phyloP scores from a whole-genome alignment of 768 basidiomycete genomes.

The Terana coerulea region DNA sequence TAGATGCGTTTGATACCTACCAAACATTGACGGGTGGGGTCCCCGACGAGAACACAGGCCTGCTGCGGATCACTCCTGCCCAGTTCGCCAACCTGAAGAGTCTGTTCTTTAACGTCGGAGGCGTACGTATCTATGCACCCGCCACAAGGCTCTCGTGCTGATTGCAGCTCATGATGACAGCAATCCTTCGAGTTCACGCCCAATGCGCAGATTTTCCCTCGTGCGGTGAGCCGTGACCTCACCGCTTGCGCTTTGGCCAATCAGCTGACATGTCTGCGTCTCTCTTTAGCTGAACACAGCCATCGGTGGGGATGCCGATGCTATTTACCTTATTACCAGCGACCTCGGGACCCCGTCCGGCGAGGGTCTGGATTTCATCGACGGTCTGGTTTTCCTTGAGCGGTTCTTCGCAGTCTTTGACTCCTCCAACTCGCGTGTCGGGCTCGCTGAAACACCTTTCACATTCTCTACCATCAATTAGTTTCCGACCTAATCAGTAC shows the following conservation, averaged over 20 bases:
- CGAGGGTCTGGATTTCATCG: slow-evolving; percentile 10
- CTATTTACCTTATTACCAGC: slow-evolving; percentile 7
- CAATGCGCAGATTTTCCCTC: slow-evolving; percentile 39
- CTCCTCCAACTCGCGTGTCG: slow-evolving; percentile 25
- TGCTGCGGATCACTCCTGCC: slow-evolving; percentile 17
- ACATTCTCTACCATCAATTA: slow-evolving; percentile 29
- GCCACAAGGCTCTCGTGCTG: slow-evolving; percentile 12
- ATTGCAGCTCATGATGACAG: slow-evolving; percentile 15
- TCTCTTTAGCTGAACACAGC: slow-evolving; percentile 4
- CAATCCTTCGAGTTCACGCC: slow-evolving; percentile 34
- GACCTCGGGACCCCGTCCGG: slow-evolving; percentile 5
- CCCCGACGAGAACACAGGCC: slow-evolving; percentile 13
- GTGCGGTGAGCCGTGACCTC: slow-evolving; percentile 16
- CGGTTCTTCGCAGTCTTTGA: slow-evolving; percentile 15
- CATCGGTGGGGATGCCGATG: slow-evolving; percentile 5
- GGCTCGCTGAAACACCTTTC: slow-evolving; percentile 30
- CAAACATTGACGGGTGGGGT: slow-evolving; percentile 15
- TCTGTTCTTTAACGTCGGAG: slow-evolving; percentile 20
- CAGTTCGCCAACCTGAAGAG: slow-evolving; percentile 21
- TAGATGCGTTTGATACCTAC: slow-evolving; percentile 26
- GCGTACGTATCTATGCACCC: slow-evolving; percentile 2
- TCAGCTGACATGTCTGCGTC: not conserved
- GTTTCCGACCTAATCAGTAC: too few species aligned
- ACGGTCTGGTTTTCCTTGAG: slow-evolving; percentile 7
- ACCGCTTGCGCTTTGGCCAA: not conserved